Evolutionary conservation across 352 stramenopile species (phyloP).

Genomic region (Phytophthora vignae): DNA sequence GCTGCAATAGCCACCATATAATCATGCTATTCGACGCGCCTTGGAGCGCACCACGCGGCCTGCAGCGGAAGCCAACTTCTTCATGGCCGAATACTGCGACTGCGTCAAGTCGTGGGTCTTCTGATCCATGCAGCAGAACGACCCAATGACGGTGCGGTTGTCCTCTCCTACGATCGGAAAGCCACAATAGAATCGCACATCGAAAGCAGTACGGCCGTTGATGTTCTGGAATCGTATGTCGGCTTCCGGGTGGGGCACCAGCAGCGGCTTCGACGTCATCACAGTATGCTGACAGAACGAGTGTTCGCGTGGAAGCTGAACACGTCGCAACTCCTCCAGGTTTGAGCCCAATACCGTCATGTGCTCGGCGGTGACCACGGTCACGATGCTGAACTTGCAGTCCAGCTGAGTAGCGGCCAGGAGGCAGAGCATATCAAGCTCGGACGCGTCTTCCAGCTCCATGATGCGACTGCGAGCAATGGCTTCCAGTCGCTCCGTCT

Average conservation of each 20-base stretch:
- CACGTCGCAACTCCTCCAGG: slow-evolving; percentile 28
- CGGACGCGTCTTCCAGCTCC: slow-evolving; percentile 52
- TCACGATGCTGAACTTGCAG: slow-evolving; percentile 68
- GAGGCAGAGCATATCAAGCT: slow-evolving; percentile 68
- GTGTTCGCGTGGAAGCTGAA: slow-evolving; percentile 52
- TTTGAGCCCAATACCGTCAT: slow-evolving; percentile 50
- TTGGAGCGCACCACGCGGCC: slow-evolving; percentile 46
- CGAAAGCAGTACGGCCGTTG: slow-evolving; percentile 37
- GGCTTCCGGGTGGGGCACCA: slow-evolving; percentile 60
- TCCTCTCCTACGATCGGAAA: slow-evolving; percentile 61
- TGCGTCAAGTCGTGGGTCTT: slow-evolving; percentile 55
- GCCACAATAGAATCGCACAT: slow-evolving; percentile 71
- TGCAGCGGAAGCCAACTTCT: slow-evolving; percentile 57
- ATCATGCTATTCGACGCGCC: background rate
- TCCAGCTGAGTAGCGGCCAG: slow-evolving; percentile 55
- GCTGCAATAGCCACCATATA: background rate
- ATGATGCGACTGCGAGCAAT: slow-evolving; percentile 53
- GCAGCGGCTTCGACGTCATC: slow-evolving; percentile 63
- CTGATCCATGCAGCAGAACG: slow-evolving; percentile 65
- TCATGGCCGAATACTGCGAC: slow-evolving; percentile 62
- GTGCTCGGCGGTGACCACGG: slow-evolving; percentile 55
- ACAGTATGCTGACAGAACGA: slow-evolving; percentile 74
- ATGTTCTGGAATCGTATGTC: slow-evolving; percentile 70
- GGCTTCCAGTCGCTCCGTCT: slow-evolving; percentile 47
- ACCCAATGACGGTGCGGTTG: slow-evolving; percentile 57